Evolutionary conservation across 2,329 filamentous ascomycete genomes (phyloP).

Genomic region (Ophiocordyceps sinensis): DNA sequence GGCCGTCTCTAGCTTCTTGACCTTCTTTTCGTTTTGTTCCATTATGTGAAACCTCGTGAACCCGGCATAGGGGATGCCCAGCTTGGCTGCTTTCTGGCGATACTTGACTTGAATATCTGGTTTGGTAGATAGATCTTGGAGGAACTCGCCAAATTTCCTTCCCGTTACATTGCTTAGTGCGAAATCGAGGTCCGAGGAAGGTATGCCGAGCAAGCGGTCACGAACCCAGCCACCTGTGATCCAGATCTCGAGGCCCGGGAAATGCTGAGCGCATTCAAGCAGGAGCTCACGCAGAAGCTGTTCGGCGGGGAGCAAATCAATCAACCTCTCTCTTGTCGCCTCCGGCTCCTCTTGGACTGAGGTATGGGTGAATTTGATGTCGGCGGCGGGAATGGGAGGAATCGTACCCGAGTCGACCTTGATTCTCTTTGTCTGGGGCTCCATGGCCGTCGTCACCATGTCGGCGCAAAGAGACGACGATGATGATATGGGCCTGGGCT

Average conservation of each 20-base stretch:
- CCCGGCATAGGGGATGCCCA: conserved; percentile 30
- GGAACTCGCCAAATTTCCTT: conserved; percentile 53
- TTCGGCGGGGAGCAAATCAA: conserved; percentile 50
- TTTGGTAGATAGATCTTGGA: conserved; percentile 51
- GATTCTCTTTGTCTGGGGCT: too few relatives aligned
- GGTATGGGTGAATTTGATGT: too few relatives aligned
- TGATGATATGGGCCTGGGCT: too few relatives aligned
- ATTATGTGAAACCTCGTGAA: conserved; percentile 75
- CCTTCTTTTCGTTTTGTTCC: conserved; percentile 84
- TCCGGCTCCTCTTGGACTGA: too few relatives aligned
- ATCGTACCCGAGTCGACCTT: too few relatives aligned
- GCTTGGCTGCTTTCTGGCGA: background rate
- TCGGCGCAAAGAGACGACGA: too few relatives aligned
- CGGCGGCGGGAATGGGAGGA: too few relatives aligned
- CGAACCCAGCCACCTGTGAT: conserved; percentile 84
- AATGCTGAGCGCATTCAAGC: conserved; percentile 51
- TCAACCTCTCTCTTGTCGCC: too few relatives aligned
- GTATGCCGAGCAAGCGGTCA: conserved; percentile 61
- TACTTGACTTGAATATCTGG: conserved; percentile 45
- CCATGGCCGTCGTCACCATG: too few relatives aligned
- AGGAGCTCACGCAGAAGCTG: conserved; percentile 57
- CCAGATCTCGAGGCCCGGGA: conserved; percentile 41
- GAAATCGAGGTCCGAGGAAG: conserved; percentile 71
- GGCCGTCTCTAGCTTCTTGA: conserved; percentile 87
- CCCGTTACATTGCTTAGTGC: conserved; percentile 80